A percentile compares a stretch with the other conserved stretches of the same genome.
phyloP scores from a whole-genome alignment of 2,329 filamentous ascomycete genomes.

The Sarocladium kiliense region DNA sequence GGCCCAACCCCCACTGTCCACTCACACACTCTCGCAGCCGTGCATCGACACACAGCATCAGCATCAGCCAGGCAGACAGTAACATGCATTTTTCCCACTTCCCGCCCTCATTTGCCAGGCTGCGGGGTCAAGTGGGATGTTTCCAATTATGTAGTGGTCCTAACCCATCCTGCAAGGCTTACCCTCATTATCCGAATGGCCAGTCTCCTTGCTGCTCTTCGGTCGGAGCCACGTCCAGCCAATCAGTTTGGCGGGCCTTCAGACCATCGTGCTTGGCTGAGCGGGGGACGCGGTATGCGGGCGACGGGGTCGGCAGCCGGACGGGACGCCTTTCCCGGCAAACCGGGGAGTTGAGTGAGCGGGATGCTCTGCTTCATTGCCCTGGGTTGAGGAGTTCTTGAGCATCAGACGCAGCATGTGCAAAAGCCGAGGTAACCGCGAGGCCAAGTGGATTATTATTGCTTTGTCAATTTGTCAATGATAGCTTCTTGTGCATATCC shows the following conservation, averaged over 20 bases:
- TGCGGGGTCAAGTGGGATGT: background rate
- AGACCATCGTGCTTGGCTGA: constrained; percentile 1
- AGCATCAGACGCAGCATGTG: no score
- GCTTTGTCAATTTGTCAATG: no score
- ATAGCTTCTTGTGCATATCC: no score
- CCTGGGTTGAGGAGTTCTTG: no score
- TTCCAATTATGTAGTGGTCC: background rate
- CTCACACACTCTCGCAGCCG: background rate
- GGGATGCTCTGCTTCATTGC: no score
- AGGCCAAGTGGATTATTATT: no score
- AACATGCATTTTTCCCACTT: background rate
- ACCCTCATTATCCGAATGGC: background rate
- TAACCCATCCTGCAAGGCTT: background rate
- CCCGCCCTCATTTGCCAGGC: background rate
- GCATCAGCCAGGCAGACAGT: background rate
- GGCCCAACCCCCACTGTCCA: constrained; percentile 7
- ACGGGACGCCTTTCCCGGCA: no score
- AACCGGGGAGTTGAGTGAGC: no score
- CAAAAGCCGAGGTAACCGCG: no score
- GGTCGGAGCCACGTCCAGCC: background rate
- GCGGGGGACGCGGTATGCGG: background rate
- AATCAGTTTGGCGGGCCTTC: background rate
- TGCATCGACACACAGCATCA: background rate
- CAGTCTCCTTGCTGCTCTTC: background rate
- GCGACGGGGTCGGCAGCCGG: background rate